Evolutionary conservation across 257 asterid genomes (phyloP).

Genomic region (Solanum boliviense): DNA sequence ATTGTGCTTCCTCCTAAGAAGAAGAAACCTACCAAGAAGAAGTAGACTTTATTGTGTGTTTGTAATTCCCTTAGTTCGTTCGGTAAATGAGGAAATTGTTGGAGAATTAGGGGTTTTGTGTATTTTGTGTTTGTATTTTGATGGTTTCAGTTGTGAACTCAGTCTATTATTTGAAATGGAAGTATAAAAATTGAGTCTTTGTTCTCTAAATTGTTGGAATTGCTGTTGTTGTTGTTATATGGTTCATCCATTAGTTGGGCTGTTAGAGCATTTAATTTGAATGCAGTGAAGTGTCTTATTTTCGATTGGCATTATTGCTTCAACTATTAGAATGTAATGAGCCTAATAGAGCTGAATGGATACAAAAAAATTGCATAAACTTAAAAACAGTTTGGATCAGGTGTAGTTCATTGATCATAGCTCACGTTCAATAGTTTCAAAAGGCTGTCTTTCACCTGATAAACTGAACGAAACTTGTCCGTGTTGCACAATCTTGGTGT

Average conservation of each 20-base stretch:
- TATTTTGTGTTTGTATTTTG: background rate
- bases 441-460: background rate
- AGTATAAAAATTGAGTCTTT: background rate
- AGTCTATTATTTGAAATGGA: background rate
- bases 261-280: background rate
- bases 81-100: background rate
- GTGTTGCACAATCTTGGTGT: background rate
- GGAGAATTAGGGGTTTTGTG: background rate
- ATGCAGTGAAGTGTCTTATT: background rate
- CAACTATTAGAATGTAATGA: background rate
- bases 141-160: background rate
- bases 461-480: background rate
- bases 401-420: background rate
- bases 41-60: background rate
- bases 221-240: background rate
- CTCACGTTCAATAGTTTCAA: background rate
- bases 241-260: background rate
- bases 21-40: background rate
- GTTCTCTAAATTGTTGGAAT: background rate
- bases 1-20: slow-evolving; percentile 10
- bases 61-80: background rate
- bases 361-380: background rate
- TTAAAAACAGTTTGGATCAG: background rate
- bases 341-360: background rate
- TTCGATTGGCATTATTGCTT: background rate